phyloP scores from a whole-genome alignment of 352 stramenopile species.

The Globisporangium acanthophoron region DNA sequence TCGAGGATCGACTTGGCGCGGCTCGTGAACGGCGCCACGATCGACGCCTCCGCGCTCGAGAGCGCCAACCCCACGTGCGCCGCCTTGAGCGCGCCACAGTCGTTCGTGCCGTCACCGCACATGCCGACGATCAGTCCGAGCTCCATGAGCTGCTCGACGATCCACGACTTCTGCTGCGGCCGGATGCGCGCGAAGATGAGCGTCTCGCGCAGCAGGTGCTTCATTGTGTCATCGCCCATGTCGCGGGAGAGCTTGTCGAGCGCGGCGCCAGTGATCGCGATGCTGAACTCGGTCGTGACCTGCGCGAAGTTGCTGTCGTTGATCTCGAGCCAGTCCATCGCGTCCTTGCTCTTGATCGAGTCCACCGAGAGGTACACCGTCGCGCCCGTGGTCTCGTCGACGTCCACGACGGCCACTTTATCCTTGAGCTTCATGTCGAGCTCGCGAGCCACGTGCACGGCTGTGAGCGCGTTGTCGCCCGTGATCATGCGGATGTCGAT shows the following conservation, averaged over 20 bases:
- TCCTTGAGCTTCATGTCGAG: slow-evolving; percentile 34
- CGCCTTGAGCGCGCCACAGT: slow-evolving; percentile 86
- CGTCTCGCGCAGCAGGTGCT: slow-evolving; percentile 29
- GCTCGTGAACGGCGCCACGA: slow-evolving; percentile 87
- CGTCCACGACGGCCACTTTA: slow-evolving; percentile 36
- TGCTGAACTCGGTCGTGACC: slow-evolving; percentile 22
- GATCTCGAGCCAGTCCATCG: slow-evolving; percentile 27
- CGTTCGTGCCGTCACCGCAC: slow-evolving; percentile 95
- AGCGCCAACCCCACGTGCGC: slow-evolving; percentile 86
- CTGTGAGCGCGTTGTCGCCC: slow-evolving; percentile 61
- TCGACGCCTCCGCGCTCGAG: slow-evolving; percentile 76
- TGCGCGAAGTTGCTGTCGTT: slow-evolving; percentile 20
- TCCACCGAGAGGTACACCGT: slow-evolving; percentile 32
- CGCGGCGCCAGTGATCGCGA: slow-evolving; percentile 47
- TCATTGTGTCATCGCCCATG: slow-evolving; percentile 27
- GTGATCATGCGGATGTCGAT: slow-evolving; percentile 80
- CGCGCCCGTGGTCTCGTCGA: slow-evolving; percentile 13
- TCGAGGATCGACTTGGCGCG: slow-evolving; percentile 69
- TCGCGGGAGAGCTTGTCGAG: slow-evolving; percentile 29
- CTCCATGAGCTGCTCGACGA: slow-evolving; percentile 52
- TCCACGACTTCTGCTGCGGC: slow-evolving; percentile 50
- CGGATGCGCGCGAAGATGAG: slow-evolving; percentile 55
- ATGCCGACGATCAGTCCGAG: slow-evolving; percentile 55
- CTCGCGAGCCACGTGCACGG: slow-evolving; percentile 34
- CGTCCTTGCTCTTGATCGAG: slow-evolving; percentile 19